Evolutionary conservation across 1,284 basidiomycete species (phyloP).

Genomic region (Sutorius eximius): DNA sequence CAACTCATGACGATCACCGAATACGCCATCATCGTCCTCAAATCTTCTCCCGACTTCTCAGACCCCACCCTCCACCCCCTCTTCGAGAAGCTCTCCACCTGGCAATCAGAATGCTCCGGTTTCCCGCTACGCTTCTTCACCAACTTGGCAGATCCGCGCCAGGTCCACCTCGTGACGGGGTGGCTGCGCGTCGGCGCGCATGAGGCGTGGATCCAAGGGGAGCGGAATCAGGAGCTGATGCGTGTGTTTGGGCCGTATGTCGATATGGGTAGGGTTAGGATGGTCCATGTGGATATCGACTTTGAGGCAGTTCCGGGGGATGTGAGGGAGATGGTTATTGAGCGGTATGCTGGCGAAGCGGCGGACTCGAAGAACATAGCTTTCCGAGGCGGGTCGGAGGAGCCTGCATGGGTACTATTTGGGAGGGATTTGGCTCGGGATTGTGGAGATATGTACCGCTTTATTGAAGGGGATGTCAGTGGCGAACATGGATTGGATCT

Average conservation of each 20-base stretch:
- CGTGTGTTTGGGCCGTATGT: constrained; percentile 32
- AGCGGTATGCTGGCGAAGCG: constrained; percentile 3
- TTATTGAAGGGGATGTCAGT: background rate
- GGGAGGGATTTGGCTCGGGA: constrained; percentile 16
- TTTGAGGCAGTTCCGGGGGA: constrained; percentile 34
- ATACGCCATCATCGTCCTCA: constrained; percentile 35
- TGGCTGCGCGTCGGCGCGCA: constrained; percentile 45
- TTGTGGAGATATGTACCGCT: constrained; percentile 11
- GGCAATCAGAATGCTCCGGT: constrained; percentile 42
- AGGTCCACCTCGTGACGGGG: constrained; percentile 44
- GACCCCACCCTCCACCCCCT: constrained; percentile 24
- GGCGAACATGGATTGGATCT: background rate
- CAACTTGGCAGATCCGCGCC: constrained; percentile 18
- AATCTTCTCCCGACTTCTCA: constrained; percentile 24
- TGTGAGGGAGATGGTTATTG: constrained; percentile 6
- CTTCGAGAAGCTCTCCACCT: constrained; percentile 29
- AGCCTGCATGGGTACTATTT: background rate
- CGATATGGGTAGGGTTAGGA: constrained; percentile 29
- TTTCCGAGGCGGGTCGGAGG: background rate
- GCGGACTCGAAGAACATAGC: background rate
- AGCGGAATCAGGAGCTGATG: constrained; percentile 42
- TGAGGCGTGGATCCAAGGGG: constrained; percentile 43
- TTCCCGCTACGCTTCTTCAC: constrained; percentile 42
- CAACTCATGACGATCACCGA: constrained; percentile 41
- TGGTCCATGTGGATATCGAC: constrained; percentile 43